A percentile compares a stretch with the other conserved stretches of the same genome.
Evolutionary conservation across 371 early-diverging fungal genomes (phyloP).

Genomic region (Entomophthora muscae): DNA sequence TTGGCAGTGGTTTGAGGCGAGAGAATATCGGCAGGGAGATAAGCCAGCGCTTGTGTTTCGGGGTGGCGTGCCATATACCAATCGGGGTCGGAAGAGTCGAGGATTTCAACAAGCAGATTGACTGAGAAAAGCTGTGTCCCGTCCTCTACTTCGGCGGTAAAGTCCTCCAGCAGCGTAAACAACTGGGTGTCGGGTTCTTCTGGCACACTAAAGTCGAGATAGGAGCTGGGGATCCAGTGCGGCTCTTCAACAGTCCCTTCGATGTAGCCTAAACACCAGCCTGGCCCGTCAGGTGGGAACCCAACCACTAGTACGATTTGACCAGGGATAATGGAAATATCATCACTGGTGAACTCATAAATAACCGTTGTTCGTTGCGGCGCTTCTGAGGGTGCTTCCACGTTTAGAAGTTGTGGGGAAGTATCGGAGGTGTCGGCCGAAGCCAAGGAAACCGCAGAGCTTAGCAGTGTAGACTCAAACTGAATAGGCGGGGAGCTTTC

Average conservation of each 20-base stretch:
- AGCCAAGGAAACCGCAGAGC: not conserved
- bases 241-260: not conserved
- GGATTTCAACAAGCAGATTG: not conserved
- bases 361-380: not conserved
- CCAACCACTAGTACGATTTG: not conserved
- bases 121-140: not conserved
- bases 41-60: not conserved
- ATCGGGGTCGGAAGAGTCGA: not conserved
- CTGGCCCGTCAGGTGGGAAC: not conserved
- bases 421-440: not conserved
- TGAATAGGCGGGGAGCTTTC: not conserved
- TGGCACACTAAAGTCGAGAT: slow-evolving; percentile 1
- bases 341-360: not conserved
- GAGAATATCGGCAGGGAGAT: not conserved
- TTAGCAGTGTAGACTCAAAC: not conserved
- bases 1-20: not conserved
- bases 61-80: slow-evolving; percentile 8
- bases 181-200: not conserved
- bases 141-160: not conserved
- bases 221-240: not conserved
- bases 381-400: not conserved
- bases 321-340: not conserved
- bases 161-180: not conserved
- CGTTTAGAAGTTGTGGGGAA: not conserved
- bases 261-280: slow-evolving; percentile 2